phyloP scores from a whole-genome alignment of 768 basidiomycete species.

The Agaricus sinodeliciosus region DNA sequence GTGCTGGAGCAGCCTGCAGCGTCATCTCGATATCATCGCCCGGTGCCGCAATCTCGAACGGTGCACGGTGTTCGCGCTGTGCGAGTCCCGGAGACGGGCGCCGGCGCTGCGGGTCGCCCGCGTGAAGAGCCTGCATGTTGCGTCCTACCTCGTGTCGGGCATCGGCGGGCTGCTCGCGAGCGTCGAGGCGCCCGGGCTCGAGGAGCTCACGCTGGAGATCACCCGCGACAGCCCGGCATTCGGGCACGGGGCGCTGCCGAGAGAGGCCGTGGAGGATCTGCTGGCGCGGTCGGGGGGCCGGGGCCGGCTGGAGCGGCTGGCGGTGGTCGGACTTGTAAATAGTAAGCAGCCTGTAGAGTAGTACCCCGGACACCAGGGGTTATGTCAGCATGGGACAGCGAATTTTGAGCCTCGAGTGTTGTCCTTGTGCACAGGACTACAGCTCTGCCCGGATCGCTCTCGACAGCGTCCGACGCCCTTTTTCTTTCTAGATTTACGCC shows the following conservation, averaged over 20 bases:
- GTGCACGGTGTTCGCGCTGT: slow-evolving; percentile 17
- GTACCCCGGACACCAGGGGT: not conserved
- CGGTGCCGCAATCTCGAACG: slow-evolving; percentile 18
- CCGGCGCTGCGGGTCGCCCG: slow-evolving; percentile 12
- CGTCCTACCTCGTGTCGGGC: slow-evolving; percentile 15
- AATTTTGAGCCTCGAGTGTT: slow-evolving; percentile 18
- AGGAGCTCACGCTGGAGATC: slow-evolving; percentile 15
- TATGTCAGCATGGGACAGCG: slow-evolving; percentile 1
- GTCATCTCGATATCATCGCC: slow-evolving; percentile 20
- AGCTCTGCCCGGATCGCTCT: slow-evolving; percentile 36
- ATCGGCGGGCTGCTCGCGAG: slow-evolving; percentile 16
- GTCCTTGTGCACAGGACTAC: slow-evolving; percentile 31
- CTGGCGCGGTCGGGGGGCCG: slow-evolving; percentile 17
- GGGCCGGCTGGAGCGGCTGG: slow-evolving; percentile 12
- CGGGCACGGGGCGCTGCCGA: slow-evolving; percentile 17
- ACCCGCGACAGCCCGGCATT: slow-evolving; percentile 18
- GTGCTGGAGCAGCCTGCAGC: slow-evolving; percentile 18
- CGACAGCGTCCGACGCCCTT: slow-evolving; percentile 36
- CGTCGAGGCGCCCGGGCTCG: slow-evolving; percentile 17
- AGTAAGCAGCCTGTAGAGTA: not conserved
- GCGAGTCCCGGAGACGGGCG: slow-evolving; percentile 9
- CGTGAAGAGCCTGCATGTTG: slow-evolving; percentile 15
- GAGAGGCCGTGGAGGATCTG: slow-evolving; percentile 12
- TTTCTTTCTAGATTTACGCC: slow-evolving; percentile 35
- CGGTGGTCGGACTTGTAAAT: slow-evolving; percentile 12